Evolutionary conservation across 192 early-diverging fungal genomes (phyloP).

Genomic region (Fimicolochytrium jonesii): DNA sequence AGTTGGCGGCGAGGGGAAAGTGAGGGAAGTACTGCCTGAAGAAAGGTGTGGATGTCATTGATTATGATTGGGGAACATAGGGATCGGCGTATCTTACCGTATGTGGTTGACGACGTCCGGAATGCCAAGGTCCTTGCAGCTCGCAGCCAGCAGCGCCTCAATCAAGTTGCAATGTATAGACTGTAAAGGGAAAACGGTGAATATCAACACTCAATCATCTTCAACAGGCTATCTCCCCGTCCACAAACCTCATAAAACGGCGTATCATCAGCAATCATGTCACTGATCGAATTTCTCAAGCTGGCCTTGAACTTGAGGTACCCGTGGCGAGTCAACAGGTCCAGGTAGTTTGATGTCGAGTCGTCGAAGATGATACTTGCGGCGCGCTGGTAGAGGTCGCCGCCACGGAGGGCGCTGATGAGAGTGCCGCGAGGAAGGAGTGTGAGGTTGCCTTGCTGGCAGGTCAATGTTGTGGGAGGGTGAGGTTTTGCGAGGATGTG

Average conservation of each 20-base stretch:
- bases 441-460: neutral
- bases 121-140: neutral
- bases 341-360: slow-evolving; percentile 16
- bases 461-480: neutral
- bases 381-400: slow-evolving; percentile 26
- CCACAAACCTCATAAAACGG: slow-evolving; percentile 54
- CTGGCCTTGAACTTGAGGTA: slow-evolving; percentile 38
- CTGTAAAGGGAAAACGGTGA: too few relatives aligned
- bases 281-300: slow-evolving; percentile 33
- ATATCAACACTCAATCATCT: too few relatives aligned
- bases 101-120: slow-evolving; percentile 31
- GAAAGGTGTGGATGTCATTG: neutral
- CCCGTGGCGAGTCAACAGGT: slow-evolving; percentile 25
- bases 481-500: neutral
- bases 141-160: slow-evolving; percentile 34
- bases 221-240: too few relatives aligned
- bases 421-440: slow-evolving; percentile 5
- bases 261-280: slow-evolving; percentile 42
- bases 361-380: slow-evolving; percentile 6
- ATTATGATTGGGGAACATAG: neutral
- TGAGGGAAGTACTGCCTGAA: slow-evolving; percentile 10
- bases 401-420: slow-evolving; percentile 17
- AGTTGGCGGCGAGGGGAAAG: slow-evolving; percentile 13
- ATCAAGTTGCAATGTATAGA: slow-evolving; percentile 45
- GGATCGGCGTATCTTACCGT: neutral